phyloP scores from a whole-genome alignment of 2,329 filamentous ascomycete genomes.

The Talaromyces islandicus region DNA sequence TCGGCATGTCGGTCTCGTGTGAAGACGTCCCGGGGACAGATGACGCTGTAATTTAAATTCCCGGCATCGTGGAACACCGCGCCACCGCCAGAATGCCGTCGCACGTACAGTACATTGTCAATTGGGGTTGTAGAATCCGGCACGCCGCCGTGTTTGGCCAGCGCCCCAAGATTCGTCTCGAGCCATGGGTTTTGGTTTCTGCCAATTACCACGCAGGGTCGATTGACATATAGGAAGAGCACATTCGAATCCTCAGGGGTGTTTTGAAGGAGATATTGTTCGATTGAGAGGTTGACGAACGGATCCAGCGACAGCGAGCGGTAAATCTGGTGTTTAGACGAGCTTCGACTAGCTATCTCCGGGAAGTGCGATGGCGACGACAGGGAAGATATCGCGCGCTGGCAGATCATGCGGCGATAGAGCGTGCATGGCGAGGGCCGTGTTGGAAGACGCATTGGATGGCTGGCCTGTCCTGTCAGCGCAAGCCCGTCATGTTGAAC shows the following conservation, averaged over 20 bases:
- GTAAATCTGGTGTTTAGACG: slow-evolving; percentile 58
- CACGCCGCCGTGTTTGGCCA: slow-evolving; percentile 39
- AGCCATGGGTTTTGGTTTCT: slow-evolving; percentile 98
- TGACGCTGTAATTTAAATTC: slow-evolving; percentile 93
- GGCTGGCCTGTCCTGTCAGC: slow-evolving; percentile 2
- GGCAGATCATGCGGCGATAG: background rate
- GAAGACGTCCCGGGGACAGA: slow-evolving; percentile 69
- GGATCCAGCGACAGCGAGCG: slow-evolving; percentile 65
- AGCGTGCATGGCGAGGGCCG: slow-evolving; percentile 14
- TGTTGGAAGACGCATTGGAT: slow-evolving; percentile 24
- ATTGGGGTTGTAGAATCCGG: slow-evolving; percentile 16
- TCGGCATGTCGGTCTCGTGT: slow-evolving; percentile 81
- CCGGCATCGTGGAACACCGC: slow-evolving; percentile 90
- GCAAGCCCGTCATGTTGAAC: slow-evolving; percentile 1
- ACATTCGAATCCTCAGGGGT: slow-evolving; percentile 66
- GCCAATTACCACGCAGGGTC: slow-evolving; percentile 82
- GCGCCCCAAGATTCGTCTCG: slow-evolving; percentile 68
- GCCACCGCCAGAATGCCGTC: slow-evolving; percentile 81
- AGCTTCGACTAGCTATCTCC: slow-evolving; percentile 26
- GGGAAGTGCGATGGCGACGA: slow-evolving; percentile 23
- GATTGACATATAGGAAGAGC: slow-evolving; percentile 82
- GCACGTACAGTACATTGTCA: slow-evolving; percentile 58
- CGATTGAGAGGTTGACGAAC: slow-evolving; percentile 86
- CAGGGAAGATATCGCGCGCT: slow-evolving; percentile 17
- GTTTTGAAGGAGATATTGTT: slow-evolving; percentile 79